These are phyloP conservation scores for Ceratocystis ficicola DNA, from an alignment of 2,329 filamentous ascomycete genomes.

Conservation along the genomic window DNA sequence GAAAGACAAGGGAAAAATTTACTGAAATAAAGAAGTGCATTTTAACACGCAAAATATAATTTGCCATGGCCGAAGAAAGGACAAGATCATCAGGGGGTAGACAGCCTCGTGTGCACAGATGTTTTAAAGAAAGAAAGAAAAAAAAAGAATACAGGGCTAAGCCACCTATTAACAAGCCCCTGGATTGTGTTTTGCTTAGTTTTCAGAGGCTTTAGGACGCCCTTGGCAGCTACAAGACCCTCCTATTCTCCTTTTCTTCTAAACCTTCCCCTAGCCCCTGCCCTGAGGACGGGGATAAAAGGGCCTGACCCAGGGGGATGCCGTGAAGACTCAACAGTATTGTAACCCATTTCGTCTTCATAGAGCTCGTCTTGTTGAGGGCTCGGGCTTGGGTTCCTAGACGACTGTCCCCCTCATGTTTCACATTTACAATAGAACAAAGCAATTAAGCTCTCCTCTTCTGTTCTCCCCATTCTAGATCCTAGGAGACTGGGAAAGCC, in stretches of 20 bases:
- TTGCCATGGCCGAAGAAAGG: neutral
- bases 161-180: neutral
- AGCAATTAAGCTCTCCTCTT: neutral
- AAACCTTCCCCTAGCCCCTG: neutral
- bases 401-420: neutral
- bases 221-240: too few relatives aligned
- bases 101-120: conserved; percentile 1
- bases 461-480: too few relatives aligned
- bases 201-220: too few relatives aligned
- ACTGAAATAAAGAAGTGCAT: neutral
- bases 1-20: neutral
- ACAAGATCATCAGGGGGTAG: conserved; percentile 10
- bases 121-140: neutral
- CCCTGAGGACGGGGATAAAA: neutral
- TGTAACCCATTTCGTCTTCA: neutral
- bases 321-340: neutral
- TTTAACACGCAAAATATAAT: neutral
- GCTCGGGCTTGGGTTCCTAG: neutral
- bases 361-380: neutral
- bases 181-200: too few relatives aligned
- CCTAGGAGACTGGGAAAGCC: neutral
- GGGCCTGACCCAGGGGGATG: neutral
- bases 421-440: neutral
- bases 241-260: neutral
- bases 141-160: neutral